A percentile compares a stretch with the other conserved stretches of the same genome.
Evolutionary conservation across 345 rosid species (phyloP).

Genomic region (Pistacia atlantica): DNA sequence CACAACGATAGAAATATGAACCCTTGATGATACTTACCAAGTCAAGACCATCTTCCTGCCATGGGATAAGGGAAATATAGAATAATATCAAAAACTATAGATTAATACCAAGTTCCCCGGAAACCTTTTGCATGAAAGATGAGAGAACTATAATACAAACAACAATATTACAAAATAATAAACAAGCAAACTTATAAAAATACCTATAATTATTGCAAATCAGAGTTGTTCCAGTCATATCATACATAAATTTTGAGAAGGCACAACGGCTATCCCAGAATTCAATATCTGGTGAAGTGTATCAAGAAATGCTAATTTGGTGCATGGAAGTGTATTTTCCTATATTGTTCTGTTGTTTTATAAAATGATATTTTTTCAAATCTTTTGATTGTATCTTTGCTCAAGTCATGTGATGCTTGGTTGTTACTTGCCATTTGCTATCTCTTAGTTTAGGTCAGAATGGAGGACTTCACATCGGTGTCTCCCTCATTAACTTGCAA

Average conservation of each 20-base stretch:
- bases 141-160: neutral
- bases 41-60: conserved; percentile 65
- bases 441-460: too few species aligned
- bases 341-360: neutral
- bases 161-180: neutral
- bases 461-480: too few species aligned
- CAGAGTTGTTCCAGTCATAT: neutral
- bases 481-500: too few species aligned
- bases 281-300: neutral
- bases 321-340: neutral
- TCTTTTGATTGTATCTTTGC: neutral
- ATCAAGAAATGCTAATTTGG: neutral
- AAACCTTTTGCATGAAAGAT: neutral
- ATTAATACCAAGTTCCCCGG: neutral
- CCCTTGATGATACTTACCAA: conserved; percentile 44
- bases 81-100: neutral
- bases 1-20: conserved; percentile 55
- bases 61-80: neutral
- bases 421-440: too few species aligned
- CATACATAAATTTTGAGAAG: neutral
- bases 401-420: neutral
- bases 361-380: neutral
- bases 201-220: neutral
- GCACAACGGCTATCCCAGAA: neutral
- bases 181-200: neutral